Evolutionary conservation across 2,329 filamentous ascomycete genomes (phyloP).

Genomic region (Delphinella strobiligena): DNA sequence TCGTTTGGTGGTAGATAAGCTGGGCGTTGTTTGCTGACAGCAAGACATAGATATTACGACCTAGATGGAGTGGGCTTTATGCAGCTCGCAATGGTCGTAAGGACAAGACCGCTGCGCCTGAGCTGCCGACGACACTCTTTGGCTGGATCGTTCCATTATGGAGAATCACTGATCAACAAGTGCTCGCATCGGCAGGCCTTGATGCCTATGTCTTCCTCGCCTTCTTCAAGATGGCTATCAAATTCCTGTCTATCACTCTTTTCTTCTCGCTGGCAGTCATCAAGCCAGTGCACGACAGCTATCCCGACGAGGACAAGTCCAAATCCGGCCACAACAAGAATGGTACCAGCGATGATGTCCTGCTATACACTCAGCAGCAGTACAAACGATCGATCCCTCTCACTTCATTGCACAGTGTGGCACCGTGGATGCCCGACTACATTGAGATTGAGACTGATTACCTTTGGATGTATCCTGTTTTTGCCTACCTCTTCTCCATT

Average conservation of each 20-base stretch:
- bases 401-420: conserved; percentile 1
- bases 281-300: conserved; percentile 71
- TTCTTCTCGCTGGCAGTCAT: conserved; percentile 73
- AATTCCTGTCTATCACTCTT: conserved; percentile 66
- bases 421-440: conserved; percentile 7
- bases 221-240: conserved; percentile 93
- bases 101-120: conserved; percentile 52
- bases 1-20: too few relatives aligned
- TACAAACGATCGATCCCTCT: conserved; percentile 1
- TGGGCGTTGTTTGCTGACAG: too few relatives aligned
- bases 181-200: conserved; percentile 78
- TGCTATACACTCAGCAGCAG: conserved; percentile 3
- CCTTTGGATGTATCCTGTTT: conserved; percentile 87
- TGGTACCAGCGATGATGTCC: conserved; percentile 8
- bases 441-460: conserved; percentile 40
- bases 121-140: conserved; percentile 72
- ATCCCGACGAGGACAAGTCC: conserved; percentile 30
- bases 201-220: conserved; percentile 92
- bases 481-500: conserved; percentile 82
- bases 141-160: conserved; percentile 88
- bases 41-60: too few relatives aligned
- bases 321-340: conserved; percentile 13
- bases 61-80: conserved; percentile 85
- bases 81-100: conserved; percentile 73
- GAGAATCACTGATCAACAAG: conserved; percentile 74